Conservation (phyloP, 2,329 filamentous ascomycete species). For the Fusarium siculi region DNA sequence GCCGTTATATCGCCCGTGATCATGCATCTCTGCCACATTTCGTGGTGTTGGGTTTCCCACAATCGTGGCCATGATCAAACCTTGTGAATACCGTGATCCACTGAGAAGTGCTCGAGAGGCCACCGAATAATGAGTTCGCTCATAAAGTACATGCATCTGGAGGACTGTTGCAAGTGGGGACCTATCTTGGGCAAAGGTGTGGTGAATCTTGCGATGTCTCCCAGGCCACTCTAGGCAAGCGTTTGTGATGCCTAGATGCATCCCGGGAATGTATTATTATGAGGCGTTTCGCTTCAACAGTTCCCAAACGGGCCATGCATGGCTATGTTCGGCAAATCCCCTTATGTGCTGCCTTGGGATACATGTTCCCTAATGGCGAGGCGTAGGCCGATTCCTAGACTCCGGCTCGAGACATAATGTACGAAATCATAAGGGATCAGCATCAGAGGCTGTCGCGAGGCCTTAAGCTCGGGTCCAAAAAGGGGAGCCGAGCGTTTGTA, state of each 20-base stretch:
- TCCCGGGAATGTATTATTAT: neutral
- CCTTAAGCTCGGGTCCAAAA: neutral
- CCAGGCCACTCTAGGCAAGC: neutral
- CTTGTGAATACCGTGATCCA: neutral
- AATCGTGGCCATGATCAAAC: neutral
- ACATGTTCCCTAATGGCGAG: neutral
- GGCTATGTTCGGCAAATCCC: neutral
- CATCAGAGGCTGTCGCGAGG: neutral
- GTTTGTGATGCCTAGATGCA: neutral
- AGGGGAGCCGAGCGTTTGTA: constrained; percentile 1
- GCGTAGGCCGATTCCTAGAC: neutral
- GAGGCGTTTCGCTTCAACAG: constrained; percentile 3
- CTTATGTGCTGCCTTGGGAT: neutral
- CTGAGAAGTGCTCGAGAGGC: neutral
- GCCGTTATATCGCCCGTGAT: constrained; percentile 22
- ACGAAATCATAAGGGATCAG: neutral
- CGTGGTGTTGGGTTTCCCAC: neutral
- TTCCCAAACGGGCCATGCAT: neutral
- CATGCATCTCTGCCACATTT: constrained; percentile 7
- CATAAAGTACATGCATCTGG: neutral
- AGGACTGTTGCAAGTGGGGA: neutral
- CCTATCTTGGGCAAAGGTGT: neutral
- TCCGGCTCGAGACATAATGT: neutral
- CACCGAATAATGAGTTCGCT: neutral
- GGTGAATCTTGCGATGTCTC: neutral